Evolutionary conservation across 768 basidiomycete species (phyloP), one percentile per base, ranked within the genome.

Genomic region (Sporobolomyces phaffii): DNA sequence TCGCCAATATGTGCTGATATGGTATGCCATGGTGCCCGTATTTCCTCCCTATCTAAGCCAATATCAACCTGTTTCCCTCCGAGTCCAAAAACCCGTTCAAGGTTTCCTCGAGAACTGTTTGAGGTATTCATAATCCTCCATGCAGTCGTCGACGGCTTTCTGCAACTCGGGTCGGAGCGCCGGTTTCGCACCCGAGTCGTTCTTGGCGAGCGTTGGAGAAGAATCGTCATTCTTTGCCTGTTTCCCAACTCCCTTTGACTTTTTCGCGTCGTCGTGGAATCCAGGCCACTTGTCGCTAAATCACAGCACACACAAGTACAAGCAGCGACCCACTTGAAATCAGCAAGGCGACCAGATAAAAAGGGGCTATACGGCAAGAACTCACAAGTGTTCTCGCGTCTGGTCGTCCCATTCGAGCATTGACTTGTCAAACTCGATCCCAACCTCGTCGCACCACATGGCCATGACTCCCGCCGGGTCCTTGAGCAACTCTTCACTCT

Each of bases 391-490:
- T 36, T 69, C 73, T 22, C 70, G 63, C 28, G 57, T 50, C 31
- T 68, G 74, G 13, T 72, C 71, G 34, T 69, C 63, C 75, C 75
- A 76, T 38, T 71, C 65, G 26, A 73, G 60, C 75, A 76, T 76
- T 8, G 54, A 53, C 43, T 68, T 50, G 2, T 43, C 52, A 43
- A 72, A 76, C 34, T 70, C 51, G 52, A 76, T 65, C 13, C 68
- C 69, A 31, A 70, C 73, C 17, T 59, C 34, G 14, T 72, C 49
- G 53, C 75, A 76, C 64, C 72, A 76, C 33, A 47, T 20, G 18
- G 61, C 28, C 62, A 75, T 73, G 10, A 64, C 50, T 22, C 41
- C 50, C 33, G 60, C 50, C 20, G 75, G 73, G 17, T 64, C 31
- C 53, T 34, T 56, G 3, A 76, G 43, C 26, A 76, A 41, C 24